phyloP scores from a whole-genome alignment of 2,329 filamentous ascomycete species.

The Thelonectria discophora region DNA sequence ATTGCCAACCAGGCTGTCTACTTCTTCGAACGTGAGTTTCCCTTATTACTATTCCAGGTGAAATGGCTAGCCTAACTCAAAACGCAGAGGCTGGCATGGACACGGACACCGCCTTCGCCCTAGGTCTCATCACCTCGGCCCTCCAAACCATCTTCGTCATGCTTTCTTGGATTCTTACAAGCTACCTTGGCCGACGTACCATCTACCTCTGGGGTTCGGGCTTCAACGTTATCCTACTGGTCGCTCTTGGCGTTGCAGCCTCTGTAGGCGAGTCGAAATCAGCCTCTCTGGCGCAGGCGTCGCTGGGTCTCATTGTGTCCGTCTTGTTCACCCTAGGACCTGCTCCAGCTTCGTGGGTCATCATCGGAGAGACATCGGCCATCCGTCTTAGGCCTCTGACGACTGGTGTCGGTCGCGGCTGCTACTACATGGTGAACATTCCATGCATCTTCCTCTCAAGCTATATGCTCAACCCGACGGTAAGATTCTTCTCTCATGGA shows the following conservation, averaged over 20 bases:
- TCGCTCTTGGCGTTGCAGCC: slow-evolving; percentile 67
- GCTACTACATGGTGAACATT: slow-evolving; percentile 72
- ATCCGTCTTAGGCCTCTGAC: slow-evolving; percentile 72
- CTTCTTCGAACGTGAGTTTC: slow-evolving; percentile 58
- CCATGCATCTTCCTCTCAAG: slow-evolving; percentile 70
- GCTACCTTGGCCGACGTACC: slow-evolving; percentile 68
- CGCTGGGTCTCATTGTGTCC: slow-evolving; percentile 70
- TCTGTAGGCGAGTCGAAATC: slow-evolving; percentile 55
- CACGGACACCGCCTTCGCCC: slow-evolving; percentile 63
- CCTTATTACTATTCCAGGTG: not conserved
- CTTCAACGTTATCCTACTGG: slow-evolving; percentile 62
- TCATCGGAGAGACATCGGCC: slow-evolving; percentile 73
- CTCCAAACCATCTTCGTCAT: slow-evolving; percentile 71
- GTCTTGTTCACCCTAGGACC: slow-evolving; percentile 70
- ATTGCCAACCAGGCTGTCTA: slow-evolving; percentile 70
- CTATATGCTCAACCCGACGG: slow-evolving; percentile 67
- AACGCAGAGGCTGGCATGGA: slow-evolving; percentile 66
- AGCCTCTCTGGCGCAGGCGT: slow-evolving; percentile 65
- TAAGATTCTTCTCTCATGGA: slow-evolving; percentile 37
- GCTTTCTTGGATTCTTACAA: slow-evolving; percentile 73
- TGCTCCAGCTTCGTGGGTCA: slow-evolving; percentile 71
- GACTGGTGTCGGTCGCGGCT: slow-evolving; percentile 69
- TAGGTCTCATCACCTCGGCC: slow-evolving; percentile 71
- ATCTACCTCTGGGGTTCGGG: slow-evolving; percentile 70
- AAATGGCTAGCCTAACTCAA: slow-evolving; percentile 14